Conservation (phyloP, 257 asterid genomes). For the Solanum clarkiae region DNA sequence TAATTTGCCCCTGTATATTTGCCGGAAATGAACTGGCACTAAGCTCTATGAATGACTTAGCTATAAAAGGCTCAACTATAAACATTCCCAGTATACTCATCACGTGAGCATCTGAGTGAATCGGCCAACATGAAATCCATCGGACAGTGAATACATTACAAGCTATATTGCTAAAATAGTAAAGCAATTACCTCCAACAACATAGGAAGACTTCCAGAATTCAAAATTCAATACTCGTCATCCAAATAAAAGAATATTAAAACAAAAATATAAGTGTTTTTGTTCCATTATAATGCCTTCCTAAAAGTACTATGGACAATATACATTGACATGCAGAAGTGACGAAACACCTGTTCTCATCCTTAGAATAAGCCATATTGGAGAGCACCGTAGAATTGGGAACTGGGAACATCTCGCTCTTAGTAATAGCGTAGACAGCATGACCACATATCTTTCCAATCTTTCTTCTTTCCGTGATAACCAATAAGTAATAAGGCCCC, state of each 20-base stretch:
- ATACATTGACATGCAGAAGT: conserved; percentile 47
- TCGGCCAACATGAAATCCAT: neutral
- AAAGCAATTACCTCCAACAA: conserved; percentile 21
- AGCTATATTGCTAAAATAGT: neutral
- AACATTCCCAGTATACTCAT: neutral
- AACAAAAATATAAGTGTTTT: conserved; percentile 18
- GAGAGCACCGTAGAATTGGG: conserved; percentile 47
- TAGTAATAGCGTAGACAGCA: conserved; percentile 56
- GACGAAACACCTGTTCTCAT: conserved; percentile 95
- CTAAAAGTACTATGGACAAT: conserved; percentile 23
- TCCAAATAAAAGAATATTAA: neutral
- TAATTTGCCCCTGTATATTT: conserved; percentile 47
- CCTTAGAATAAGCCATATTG: conserved; percentile 71
- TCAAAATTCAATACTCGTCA: conserved; percentile 9
- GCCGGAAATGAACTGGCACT: conserved; percentile 35
- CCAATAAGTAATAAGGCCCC: conserved; percentile 89
- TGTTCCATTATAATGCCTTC: conserved; percentile 21
- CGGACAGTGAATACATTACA: neutral
- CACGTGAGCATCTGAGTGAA: neutral
- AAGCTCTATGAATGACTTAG: conserved; percentile 32
- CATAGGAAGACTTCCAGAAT: conserved; percentile 9
- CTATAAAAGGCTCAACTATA: conserved; percentile 12
- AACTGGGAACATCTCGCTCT: conserved; percentile 68
- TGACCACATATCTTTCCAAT: conserved; percentile 88
- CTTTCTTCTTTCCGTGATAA: conserved; percentile 74